Percentiles rank a stretch among this genome's conserved stretches.
These are phyloP conservation scores for Chaetomium tenue DNA, from an alignment of 495 filamentous ascomycete genomes.

Conservation along the genomic window DNA sequence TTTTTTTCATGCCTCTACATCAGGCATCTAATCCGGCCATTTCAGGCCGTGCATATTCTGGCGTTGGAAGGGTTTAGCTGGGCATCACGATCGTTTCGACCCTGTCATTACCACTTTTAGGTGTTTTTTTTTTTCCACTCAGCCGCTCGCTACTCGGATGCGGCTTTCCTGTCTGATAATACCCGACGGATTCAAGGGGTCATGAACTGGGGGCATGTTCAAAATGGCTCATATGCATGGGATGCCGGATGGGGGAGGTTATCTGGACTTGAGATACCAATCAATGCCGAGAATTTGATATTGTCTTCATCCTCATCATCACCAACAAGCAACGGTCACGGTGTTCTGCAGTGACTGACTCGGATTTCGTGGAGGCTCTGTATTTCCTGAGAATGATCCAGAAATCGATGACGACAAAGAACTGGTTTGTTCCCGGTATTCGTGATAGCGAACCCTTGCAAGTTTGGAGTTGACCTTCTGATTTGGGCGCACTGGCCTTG, in stretches of 20 bases:
- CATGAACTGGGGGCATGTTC: neutral
- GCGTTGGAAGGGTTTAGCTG: neutral
- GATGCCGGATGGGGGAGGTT: neutral
- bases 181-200: neutral
- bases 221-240: neutral
- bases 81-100: slow-evolving; percentile 6
- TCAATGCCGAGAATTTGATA: slow-evolving; percentile 5
- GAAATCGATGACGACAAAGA: neutral
- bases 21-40: neutral
- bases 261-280: slow-evolving; percentile 4
- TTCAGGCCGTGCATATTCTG: neutral
- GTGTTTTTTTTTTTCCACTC: neutral
- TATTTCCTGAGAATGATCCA: neutral
- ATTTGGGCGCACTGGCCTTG: slow-evolving; percentile 1
- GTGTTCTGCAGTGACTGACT: no score
- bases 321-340: no score
- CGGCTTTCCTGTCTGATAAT: slow-evolving; percentile 8
- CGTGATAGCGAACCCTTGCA: neutral
- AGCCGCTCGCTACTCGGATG: slow-evolving; percentile 10
- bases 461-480: neutral
- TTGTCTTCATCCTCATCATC: neutral
- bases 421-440: neutral
- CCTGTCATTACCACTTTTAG: slow-evolving; percentile 5
- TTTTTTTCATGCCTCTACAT: neutral
- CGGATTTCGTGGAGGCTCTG: neutral